Base-by-base conservation (phyloP, 2,329 filamentous ascomycete species). In the Rhexocercosporidium sp. region DNA sequence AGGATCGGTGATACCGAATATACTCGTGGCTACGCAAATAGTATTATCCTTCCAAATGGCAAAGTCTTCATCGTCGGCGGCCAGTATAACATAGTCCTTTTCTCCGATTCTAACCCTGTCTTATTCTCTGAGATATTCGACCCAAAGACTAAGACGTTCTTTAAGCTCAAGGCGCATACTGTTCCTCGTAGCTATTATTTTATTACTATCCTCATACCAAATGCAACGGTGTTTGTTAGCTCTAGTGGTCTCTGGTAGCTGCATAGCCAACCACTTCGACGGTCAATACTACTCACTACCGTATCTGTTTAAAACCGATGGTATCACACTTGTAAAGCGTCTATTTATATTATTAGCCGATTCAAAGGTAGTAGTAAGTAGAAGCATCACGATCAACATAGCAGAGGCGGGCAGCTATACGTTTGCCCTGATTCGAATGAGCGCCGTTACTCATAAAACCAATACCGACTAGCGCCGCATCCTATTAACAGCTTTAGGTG, bases 401-500 rank as follows among this genome's bases (percentile, higher is more conserved):
- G 64, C 75, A 25, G 65, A 67, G 16, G 69, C 72, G 5, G 72
- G 47, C 20, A 53, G 75, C 0, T 70, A 71, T 18, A 77, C 73
- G 2, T 81, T 81, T 46, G 78, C 81, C 0, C 73, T 88, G 18
- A 75, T 88, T 39, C 79, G 86, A 7, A 79, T 81, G 49, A 82
- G 84, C 1, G 81, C 79, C 3, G 78, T 78, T 6, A 88, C 86
- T 0, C 86, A 88, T 73, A 82, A 83, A 1, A 81, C 88, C 57
- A 85, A 89, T 71, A 88, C 82, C 0, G 86, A 89, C 73, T 85
- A 88, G 77, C 76, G 86, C n/a, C 81, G 85, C 14, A 79, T 88
- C 56, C 78, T 82, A 9, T 75, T 87, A 27, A 67, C 87, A 71
- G 81, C 77, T 6, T 83, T 2, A 79, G 65, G 70, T 6, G 70